A percentile compares a stretch with the other conserved stretches of the same genome.
Conservation (phyloP, 345 rosid species). For the Boechera divaricarpa region DNA sequence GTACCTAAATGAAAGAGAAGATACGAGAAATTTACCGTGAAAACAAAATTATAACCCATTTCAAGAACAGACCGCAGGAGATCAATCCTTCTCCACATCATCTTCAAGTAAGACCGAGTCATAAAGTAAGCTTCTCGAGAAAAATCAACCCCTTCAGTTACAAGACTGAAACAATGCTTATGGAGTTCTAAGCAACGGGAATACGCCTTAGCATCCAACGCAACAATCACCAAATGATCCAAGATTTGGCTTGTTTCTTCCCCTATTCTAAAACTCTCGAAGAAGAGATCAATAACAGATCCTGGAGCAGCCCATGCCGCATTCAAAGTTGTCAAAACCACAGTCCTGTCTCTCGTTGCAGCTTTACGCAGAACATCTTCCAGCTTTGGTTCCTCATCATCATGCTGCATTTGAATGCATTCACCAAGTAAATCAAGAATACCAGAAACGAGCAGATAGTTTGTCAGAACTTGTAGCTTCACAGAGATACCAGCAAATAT, state of each 20-base stretch:
- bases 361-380: slow-evolving; percentile 62
- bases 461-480: background rate
- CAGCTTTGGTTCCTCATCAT: slow-evolving; percentile 51
- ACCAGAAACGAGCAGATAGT: background rate
- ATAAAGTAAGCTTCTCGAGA: slow-evolving; percentile 76
- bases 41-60: slow-evolving; percentile 80
- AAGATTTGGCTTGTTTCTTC: slow-evolving; percentile 59
- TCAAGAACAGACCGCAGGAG: slow-evolving; percentile 75
- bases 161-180: slow-evolving; percentile 67
- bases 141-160: slow-evolving; percentile 73
- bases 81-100: slow-evolving; percentile 96
- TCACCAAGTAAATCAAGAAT: background rate
- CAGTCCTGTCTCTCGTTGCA: slow-evolving; percentile 65
- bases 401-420: slow-evolving; percentile 12
- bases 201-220: slow-evolving; percentile 73
- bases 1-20: background rate
- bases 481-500: background rate
- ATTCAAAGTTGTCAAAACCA: slow-evolving; percentile 75
- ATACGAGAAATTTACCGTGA: slow-evolving; percentile 58
- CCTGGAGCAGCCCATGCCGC: slow-evolving; percentile 81
- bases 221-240: slow-evolving; percentile 74
- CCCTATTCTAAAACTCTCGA: slow-evolving; percentile 78
- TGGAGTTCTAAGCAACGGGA: slow-evolving; percentile 59
- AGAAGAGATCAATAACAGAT: slow-evolving; percentile 70
- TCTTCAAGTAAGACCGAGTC: slow-evolving; percentile 74